Evolutionary conservation across 1,139 yeast genomes (phyloP), one percentile per base, ranked within the genome.

Genomic region (Sugiyamaella grinbergsii): DNA sequence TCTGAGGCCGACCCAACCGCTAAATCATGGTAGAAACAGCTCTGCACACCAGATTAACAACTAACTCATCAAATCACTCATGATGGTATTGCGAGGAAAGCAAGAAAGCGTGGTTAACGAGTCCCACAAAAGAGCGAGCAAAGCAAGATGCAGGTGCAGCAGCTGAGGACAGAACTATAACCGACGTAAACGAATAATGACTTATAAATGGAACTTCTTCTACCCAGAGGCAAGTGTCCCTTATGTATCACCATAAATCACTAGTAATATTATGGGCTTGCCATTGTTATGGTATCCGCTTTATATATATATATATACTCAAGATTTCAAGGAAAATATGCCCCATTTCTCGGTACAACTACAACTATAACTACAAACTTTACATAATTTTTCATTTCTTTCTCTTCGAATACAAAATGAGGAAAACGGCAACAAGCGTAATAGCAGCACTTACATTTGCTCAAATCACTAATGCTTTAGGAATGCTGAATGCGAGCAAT

Each of bases 391-490:
- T 29, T 6, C 6, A 29, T 16, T n/a, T 13, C 15, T n/a, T n/a
- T n/a, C n/a, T n/a, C n/a, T n/a, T n/a, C n/a, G n/a, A n/a, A n/a
- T n/a, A n/a, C n/a, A 16, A 11, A 29, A 29, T 29, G 33, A 29
- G 33, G 13, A 29, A 29, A 3, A 29, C 33, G 33, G 33, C 33
- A 29, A 13, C 33, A 26, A 13, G 6, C 13, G 16, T 29, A n/a
- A 29, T 29, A 38, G 42, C 26, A 38, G 42, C 42, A 15, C 18
- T 26, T 24, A 11, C 32, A 40, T n/a, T 23, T n/a, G n/a, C 41
- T 8, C 15, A 3, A 13, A 29, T 29, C 19, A 22, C 22, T n/a
- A n/a, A n/a, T 24, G 23, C 18, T 8, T 39, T 33, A 15, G 23
- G 33, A n/a, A 39, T 18, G 26, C 11, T 26, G 7, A 39, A 39